Base-by-base conservation (phyloP, 768 basidiomycete species). In the Amanita rimosa region DNA sequence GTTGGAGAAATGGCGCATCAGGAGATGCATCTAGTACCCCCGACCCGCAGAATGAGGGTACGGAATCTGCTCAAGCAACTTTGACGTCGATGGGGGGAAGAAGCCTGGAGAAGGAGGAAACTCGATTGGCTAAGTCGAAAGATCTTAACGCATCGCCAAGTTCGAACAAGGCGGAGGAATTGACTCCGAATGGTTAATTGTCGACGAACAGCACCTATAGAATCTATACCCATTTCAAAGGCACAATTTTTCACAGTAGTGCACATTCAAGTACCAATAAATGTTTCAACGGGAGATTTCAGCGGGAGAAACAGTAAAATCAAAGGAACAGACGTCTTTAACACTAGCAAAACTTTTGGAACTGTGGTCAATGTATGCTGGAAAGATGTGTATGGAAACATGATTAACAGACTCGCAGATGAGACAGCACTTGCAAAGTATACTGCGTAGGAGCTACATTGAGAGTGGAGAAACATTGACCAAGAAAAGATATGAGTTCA, bases 101-200 rank as follows among this genome's bases (percentile, higher is more conserved):
- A 75, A 82, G 74, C 70, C 71, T 72, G 58, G 70, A 62, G 64
- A 71, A 65, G 67, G 75, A 67, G 65, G 68, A 65, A 60, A 64
- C 61, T 56, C 70, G 62, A 55, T 54, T 61, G 59, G 65, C 65
- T 61, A 69, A 59, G 72, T 75, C 61, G 78, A 85, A 67, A 78
- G 78, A 83, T 83, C 83, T 83, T 71, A 79, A 71, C 59, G 72
- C 68, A 66, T 85, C 80, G 76, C 85, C 74, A n/a, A n/a, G n/a
- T 62, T 67, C 71, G 64, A 71, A 68, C 75, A 81, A 76, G 75
- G 71, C 64, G 64, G 67, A 75, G 80, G 81, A 80, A 80, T 78
- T 78, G 86, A 90, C 79, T 63, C 88, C 85, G 88, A 92, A 90
- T 91, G 89, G 87, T 59, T 91, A 59, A 82, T 90, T 22, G 72